Evolutionary conservation across 768 basidiomycete species (phyloP).

Genomic region (Strobilomyces echinocephalus): DNA sequence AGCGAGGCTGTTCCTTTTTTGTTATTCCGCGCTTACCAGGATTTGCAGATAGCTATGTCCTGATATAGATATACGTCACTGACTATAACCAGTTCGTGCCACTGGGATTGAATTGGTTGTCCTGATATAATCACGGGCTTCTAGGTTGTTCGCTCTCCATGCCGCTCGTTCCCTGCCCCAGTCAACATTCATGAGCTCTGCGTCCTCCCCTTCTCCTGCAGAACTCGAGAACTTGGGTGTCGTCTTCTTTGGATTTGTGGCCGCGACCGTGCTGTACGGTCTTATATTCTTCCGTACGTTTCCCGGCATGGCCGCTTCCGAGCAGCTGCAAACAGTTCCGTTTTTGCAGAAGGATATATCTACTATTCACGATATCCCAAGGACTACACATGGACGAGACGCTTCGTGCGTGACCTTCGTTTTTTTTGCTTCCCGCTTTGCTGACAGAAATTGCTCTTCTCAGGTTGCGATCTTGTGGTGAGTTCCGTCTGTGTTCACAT

Average conservation of each 20-base stretch:
- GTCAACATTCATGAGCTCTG: slow-evolving; percentile 15
- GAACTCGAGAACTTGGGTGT: slow-evolving; percentile 25
- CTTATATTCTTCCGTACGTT: slow-evolving; percentile 32
- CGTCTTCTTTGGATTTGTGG: slow-evolving; percentile 27
- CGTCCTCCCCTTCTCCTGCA: slow-evolving; percentile 10
- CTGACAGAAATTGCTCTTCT: neutral
- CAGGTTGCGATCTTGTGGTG: slow-evolving; percentile 24
- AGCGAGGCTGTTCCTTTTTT: too few species aligned
- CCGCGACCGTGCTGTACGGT: slow-evolving; percentile 27
- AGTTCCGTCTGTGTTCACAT: neutral
- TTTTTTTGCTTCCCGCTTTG: neutral
- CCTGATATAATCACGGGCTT: slow-evolving; percentile 8
- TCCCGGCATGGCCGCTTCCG: neutral
- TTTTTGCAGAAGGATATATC: slow-evolving; percentile 23
- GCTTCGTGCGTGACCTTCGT: slow-evolving; percentile 14
- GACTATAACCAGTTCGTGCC: neutral
- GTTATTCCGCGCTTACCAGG: too few species aligned
- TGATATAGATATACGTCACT: slow-evolving; percentile 5
- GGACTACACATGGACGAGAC: slow-evolving; percentile 16
- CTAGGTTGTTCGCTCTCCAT: neutral
- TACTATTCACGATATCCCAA: slow-evolving; percentile 27
- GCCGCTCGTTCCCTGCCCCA: neutral
- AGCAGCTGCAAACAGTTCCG: neutral
- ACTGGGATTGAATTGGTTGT: neutral
- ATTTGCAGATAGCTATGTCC: neutral